These are phyloP conservation scores for Diversispora epigaea DNA, from an alignment of 192 early-diverging fungal species.

Conservation along the genomic window DNA sequence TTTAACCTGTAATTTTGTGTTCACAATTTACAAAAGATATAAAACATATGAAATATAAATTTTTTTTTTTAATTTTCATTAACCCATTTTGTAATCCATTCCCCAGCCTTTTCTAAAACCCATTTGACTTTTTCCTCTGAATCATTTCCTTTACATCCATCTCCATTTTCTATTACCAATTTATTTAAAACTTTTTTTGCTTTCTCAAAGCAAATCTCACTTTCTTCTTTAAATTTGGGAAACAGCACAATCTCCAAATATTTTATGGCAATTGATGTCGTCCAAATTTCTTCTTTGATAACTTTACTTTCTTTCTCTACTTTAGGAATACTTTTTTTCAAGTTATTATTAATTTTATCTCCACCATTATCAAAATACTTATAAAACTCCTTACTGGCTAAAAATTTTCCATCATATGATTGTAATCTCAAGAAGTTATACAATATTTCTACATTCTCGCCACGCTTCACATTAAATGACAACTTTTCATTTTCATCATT, in stretches of 20 bases:
- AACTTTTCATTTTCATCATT: neutral
- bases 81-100: constrained; percentile 2
- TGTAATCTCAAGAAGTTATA: constrained; percentile 10
- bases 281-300: neutral
- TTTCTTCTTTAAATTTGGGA: constrained; percentile 10
- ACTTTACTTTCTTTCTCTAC: neutral
- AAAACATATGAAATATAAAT: too few relatives aligned
- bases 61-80: neutral
- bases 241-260: constrained; percentile 23
- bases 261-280: neutral
- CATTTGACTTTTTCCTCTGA: neutral
- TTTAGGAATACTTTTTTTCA: neutral
- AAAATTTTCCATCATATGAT: constrained; percentile 31
- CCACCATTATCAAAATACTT: constrained; percentile 1
- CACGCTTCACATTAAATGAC: neutral
- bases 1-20: too few relatives aligned
- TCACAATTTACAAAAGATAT: too few relatives aligned
- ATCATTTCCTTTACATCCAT: neutral
- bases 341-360: neutral
- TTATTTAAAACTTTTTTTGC: constrained; percentile 21
- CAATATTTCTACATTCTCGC: neutral
- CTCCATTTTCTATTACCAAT: neutral
- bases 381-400: neutral
- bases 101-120: neutral
- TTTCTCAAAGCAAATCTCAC: constrained; percentile 25